Evolutionary conservation across 306 rosid species (phyloP).

Genomic region (Castanea sativa): DNA sequence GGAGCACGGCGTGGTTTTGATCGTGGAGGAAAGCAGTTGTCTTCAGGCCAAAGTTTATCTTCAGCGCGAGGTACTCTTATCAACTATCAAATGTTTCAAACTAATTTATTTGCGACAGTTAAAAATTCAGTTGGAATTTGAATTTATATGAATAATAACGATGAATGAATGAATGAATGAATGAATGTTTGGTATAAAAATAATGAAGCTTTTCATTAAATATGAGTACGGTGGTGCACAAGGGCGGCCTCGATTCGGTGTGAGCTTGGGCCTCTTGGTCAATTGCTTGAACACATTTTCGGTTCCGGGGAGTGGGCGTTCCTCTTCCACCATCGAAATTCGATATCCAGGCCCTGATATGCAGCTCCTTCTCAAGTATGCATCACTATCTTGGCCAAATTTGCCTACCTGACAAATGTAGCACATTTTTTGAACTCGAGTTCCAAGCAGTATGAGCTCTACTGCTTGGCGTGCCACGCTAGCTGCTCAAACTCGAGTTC

Average conservation of each 20-base stretch:
- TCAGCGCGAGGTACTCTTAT: conserved; percentile 66
- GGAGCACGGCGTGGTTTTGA: conserved; percentile 84
- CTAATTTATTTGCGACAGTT: too few species aligned
- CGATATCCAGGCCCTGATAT: conserved; percentile 91
- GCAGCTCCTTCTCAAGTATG: conserved; percentile 92
- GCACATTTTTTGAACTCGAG: too few species aligned
- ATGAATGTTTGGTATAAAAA: too few species aligned
- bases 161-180: too few species aligned
- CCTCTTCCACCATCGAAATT: conserved; percentile 58
- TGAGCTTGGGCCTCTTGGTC: conserved; percentile 79
- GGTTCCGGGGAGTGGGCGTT: conserved; percentile 65
- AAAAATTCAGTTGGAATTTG: too few species aligned
- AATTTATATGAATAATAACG: too few species aligned
- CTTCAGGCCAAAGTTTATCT: conserved; percentile 95
- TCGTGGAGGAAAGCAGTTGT: conserved; percentile 81
- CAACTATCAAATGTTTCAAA: too few species aligned
- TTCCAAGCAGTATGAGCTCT: too few species aligned
- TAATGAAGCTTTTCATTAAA: conserved; percentile 49
- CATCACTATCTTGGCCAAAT: not conserved
- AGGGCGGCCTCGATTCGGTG: conserved; percentile 84
- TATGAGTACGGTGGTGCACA: conserved; percentile 70
- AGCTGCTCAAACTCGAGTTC: too few species aligned
- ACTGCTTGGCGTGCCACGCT: too few species aligned
- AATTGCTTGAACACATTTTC: conserved; percentile 87
- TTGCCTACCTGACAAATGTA: too few species aligned